These are phyloP conservation scores for Rosa multiflora DNA, from an alignment of 306 rosid genomes.

Conservation along the genomic window DNA sequence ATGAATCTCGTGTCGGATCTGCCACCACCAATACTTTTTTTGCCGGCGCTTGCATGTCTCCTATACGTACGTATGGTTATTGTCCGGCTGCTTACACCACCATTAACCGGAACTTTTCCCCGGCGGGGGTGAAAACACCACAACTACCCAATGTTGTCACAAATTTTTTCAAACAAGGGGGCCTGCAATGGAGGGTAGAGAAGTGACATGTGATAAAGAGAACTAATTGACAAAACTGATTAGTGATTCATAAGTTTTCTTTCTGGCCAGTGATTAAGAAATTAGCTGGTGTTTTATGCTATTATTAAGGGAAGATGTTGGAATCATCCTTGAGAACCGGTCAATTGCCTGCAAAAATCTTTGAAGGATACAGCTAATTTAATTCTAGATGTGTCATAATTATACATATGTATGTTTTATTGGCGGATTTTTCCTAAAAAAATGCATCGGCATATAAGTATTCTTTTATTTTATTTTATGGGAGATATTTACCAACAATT, in stretches of 20 bases:
- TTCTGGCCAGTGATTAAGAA: neutral
- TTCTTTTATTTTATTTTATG: too few species aligned
- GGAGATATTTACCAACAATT: too few species aligned
- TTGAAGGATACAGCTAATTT: neutral
- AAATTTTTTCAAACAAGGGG: neutral
- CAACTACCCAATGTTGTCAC: slow-evolving; percentile 17
- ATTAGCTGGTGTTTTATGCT: slow-evolving; percentile 10
- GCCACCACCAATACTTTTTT: slow-evolving; percentile 66
- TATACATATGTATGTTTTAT: too few species aligned
- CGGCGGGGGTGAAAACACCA: neutral
- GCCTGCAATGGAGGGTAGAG: slow-evolving; percentile 6
- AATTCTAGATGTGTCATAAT: neutral
- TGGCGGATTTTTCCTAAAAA: too few species aligned
- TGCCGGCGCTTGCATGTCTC: slow-evolving; percentile 37
- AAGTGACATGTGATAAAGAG: neutral
- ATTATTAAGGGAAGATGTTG: slow-evolving; percentile 21
- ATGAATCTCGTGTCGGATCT: slow-evolving; percentile 68
- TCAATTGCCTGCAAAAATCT: slow-evolving; percentile 28
- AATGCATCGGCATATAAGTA: too few species aligned
- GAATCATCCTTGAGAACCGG: slow-evolving; percentile 43
- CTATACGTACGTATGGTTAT: neutral
- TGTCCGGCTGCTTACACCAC: neutral
- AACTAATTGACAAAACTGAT: neutral
- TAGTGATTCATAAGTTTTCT: neutral
- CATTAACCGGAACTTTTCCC: slow-evolving; percentile 7